Conservation (phyloP, 441 rosid genomes). For the Sinapis alba region DNA sequence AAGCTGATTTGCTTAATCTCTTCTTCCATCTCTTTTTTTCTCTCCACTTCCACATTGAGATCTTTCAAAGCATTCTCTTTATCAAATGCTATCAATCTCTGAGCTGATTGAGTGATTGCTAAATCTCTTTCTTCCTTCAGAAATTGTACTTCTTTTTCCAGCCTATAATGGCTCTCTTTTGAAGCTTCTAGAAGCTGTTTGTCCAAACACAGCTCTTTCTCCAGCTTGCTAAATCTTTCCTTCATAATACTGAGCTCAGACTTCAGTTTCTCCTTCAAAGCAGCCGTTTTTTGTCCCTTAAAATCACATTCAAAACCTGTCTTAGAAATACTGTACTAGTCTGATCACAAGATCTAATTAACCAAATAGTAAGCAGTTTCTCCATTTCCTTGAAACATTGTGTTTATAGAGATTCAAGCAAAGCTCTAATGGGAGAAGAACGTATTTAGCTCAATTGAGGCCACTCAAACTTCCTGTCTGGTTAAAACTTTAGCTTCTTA, state of each 20-base stretch:
- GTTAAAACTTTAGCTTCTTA: not conserved
- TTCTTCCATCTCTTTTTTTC: conserved; percentile 66
- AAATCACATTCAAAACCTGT: conserved; percentile 47
- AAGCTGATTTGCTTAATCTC: conserved; percentile 69
- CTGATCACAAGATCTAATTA: conserved; percentile 19
- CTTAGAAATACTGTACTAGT: conserved; percentile 30
- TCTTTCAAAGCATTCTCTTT: conserved; percentile 67
- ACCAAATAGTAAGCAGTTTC: conserved; percentile 14
- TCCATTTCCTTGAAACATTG: not conserved
- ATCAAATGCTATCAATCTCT: conserved; percentile 48
- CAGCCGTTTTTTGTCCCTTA: conserved; percentile 57
- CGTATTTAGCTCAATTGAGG: not conserved
- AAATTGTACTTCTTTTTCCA: conserved; percentile 59
- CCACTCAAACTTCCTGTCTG: not conserved
- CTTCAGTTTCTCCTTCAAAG: conserved; percentile 47
- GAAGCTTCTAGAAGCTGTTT: conserved; percentile 54
- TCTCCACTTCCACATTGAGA: conserved; percentile 53
- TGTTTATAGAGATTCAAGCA: conserved; percentile 6
- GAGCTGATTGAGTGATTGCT: conserved; percentile 41
- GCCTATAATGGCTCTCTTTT: conserved; percentile 49
- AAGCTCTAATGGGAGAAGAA: not conserved
- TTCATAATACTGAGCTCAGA: conserved; percentile 54
- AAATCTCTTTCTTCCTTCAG: conserved; percentile 66
- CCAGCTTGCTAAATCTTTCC: conserved; percentile 49
- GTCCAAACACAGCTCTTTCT: conserved; percentile 48